Percentiles rank a stretch among this genome's conserved stretches.
phyloP scores from a whole-genome alignment of 768 basidiomycete genomes.

The Xerocomellus amylosporus region DNA sequence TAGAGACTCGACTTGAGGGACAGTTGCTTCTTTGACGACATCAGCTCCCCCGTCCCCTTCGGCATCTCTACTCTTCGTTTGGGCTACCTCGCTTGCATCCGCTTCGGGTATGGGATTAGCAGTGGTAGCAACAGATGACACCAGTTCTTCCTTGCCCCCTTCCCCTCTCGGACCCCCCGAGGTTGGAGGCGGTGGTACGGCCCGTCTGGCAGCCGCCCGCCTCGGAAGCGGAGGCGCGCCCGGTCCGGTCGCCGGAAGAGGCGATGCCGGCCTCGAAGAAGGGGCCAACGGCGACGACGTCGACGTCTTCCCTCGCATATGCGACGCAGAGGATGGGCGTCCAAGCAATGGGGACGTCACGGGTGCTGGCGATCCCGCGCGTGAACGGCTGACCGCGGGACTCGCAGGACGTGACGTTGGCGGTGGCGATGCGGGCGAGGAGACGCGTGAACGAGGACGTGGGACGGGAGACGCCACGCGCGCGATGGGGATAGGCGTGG shows the following conservation, averaged over 20 bases:
- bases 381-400: conserved; percentile 24
- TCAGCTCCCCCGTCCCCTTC: background rate
- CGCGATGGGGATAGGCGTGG: conserved; percentile 24
- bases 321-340: background rate
- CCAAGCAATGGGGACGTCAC: conserved; percentile 15
- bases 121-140: background rate
- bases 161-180: background rate
- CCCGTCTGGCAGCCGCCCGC: conserved; percentile 55
- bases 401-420: conserved; percentile 31
- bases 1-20: background rate
- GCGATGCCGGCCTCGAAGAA: conserved; percentile 38
- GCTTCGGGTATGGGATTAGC: background rate
- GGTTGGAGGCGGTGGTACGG: conserved; percentile 27
- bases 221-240: conserved; percentile 60
- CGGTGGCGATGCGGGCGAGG: conserved; percentile 28
- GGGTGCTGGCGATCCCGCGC: conserved; percentile 24
- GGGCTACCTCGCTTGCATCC: background rate
- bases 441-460: conserved; percentile 35
- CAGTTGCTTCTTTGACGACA: background rate
- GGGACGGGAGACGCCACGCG: conserved; percentile 20
- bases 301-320: conserved; percentile 17
- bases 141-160: conserved; percentile 5
- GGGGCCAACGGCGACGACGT: conserved; percentile 28
- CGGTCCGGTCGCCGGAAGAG: conserved; percentile 21
- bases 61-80: background rate